A percentile compares a stretch with the other conserved stretches of the same genome.
phyloP scores from a whole-genome alignment of 805 yeast genomes.

The Ogataea wickerhamii region DNA sequence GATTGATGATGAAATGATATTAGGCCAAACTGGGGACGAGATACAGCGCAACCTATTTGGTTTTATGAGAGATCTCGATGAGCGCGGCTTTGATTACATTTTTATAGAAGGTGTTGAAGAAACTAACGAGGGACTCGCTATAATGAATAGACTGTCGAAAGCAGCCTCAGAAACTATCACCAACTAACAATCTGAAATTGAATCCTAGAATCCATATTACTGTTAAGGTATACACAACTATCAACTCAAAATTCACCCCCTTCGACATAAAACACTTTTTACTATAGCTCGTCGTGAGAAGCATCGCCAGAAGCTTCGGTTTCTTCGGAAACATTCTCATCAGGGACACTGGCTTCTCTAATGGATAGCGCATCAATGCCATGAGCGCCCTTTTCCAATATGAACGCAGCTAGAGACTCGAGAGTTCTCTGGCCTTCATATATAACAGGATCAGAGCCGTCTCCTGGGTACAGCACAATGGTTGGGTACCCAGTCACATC shows the following conservation, averaged over 20 bases:
- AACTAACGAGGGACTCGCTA: constrained; percentile 80
- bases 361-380: constrained; percentile 53
- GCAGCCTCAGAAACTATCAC: constrained; percentile 58
- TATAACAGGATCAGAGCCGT: constrained; percentile 59
- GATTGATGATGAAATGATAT: constrained; percentile 29
- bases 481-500: constrained; percentile 92
- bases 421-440: constrained; percentile 72
- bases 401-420: constrained; percentile 65
- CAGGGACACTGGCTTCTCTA: constrained; percentile 30
- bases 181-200: background rate
- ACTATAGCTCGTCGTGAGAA: constrained; percentile 23
- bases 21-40: constrained; percentile 50
- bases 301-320: constrained; percentile 80
- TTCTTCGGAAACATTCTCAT: constrained; percentile 1
- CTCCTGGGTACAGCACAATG: constrained; percentile 84
- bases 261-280: too few species aligned
- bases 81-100: constrained; percentile 59
- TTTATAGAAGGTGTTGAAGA: constrained; percentile 82
- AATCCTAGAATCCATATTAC: too few species aligned
- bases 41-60: constrained; percentile 77
- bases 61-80: constrained; percentile 72
- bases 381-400: constrained; percentile 63
- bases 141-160: constrained; percentile 85
- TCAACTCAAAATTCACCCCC: too few species aligned
- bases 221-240: too few species aligned